phyloP scores from a whole-genome alignment of 371 early-diverging fungal genomes.

The Apophysomyces trapeziformis region DNA sequence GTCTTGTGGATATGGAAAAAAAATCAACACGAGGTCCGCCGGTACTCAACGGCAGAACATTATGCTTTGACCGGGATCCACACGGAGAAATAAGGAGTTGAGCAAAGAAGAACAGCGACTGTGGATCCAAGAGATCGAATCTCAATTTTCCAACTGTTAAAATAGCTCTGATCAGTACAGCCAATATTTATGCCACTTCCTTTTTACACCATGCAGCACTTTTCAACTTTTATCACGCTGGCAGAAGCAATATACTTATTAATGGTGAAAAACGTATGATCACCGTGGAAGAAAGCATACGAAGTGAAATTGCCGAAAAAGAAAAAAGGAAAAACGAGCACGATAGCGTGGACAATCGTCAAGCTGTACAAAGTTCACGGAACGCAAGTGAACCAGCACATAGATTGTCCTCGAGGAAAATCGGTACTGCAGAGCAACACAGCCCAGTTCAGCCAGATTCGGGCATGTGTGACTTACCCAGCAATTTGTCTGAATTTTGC shows the following conservation, averaged over 20 bases:
- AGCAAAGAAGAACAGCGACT: neutral
- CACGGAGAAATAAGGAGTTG: neutral
- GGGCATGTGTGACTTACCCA: too few species aligned
- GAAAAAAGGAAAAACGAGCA: neutral
- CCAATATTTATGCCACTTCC: neutral
- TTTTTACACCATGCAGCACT: neutral
- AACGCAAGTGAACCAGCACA: neutral
- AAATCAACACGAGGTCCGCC: neutral
- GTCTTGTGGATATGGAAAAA: too few species aligned
- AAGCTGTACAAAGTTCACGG: neutral
- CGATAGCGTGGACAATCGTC: neutral
- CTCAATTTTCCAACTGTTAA: neutral
- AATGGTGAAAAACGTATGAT: slow-evolving; percentile 19
- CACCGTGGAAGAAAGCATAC: neutral
- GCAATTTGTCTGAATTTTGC: neutral
- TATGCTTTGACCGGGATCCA: slow-evolving; percentile 12
- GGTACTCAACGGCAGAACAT: neutral
- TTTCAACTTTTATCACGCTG: neutral
- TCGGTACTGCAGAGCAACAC: too few species aligned
- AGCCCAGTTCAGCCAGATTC: too few species aligned
- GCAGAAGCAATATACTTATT: slow-evolving; percentile 6
- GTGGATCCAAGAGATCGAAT: neutral
- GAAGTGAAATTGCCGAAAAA: too few species aligned
- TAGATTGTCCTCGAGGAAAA: too few species aligned
- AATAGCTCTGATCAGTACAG: neutral